Evolutionary conservation across 257 asterid species (phyloP), one percentile per base, ranked within the genome.

Genomic region (Cruciata laevipes): DNA sequence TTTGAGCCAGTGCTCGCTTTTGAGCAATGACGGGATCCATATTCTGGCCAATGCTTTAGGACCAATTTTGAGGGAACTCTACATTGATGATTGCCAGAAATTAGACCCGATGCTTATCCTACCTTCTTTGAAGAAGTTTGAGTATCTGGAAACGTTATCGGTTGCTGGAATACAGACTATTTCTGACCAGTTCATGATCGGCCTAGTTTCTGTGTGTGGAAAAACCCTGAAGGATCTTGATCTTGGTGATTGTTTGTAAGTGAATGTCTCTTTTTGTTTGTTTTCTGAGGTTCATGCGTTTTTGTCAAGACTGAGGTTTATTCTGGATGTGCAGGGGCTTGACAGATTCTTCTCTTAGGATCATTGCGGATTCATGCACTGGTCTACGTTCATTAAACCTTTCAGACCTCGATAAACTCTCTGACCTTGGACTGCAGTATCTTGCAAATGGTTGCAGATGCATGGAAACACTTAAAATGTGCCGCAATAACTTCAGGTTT

Each of bases 381-480:
- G 78, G 71, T 78, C 77, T 91, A 77, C 61, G 63, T 71, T 81
- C 96, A 0, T 75, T 91, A 74, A 79, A 87, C 77, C 82, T 91
- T 71, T 87, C 95, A 6, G 77, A 85, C 78, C 74, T 87, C 64
- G 65, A 67, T 57, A 76, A 63, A 59, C 71, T 91, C 83, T 84
- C 96, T 9, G 95, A 89, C 76, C 21, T 83, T 71, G 94, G 88
- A 77, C 33, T 91, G 76, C 86, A 84, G 74, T 79, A 70, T 82
- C 87, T 91, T 61, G 89, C 96, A 23, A 81, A 87, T 63, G 92
- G 96, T 65, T 89, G 98, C 73, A 76, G 75, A 84, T 78, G 75
- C 25, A 80, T 91, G 72, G 84, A 66, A 71, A 80, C 77, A 32
- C 82, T 91, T 71, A 84, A 70, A 77, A 77, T 89, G 71, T 71